Base-by-base conservation (phyloP, 2,329 filamentous ascomycete species). In the Apiospora marii region DNA sequence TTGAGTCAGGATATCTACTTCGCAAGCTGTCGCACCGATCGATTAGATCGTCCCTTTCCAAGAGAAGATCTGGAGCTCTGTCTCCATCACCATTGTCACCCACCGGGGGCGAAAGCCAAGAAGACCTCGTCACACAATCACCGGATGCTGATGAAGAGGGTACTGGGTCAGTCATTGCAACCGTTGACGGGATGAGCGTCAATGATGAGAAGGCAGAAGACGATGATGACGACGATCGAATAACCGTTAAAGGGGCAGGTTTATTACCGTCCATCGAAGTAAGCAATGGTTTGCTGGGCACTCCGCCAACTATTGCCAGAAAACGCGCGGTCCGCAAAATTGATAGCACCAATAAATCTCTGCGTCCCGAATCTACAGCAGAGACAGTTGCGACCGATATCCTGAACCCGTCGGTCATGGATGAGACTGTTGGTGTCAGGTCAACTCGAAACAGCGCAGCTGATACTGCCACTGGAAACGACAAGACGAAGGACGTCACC, bases 91-190 rank as follows among this genome's bases (percentile, higher is more conserved):
- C 75, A 34, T 67, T 73, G 73, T 74, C 75, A 19, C 68, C 71
- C 58, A 72, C 73, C 37, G 79, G 75, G 12, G 75, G 76, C 24
- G 81, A 82, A 67, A 88, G 85, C 76, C 80, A 79, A 0, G 89
- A 91, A 70, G 84, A 86, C 37, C 77, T 89, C 41, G 80, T 88
- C 1, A 76, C 82, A 30, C 78, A 82, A 68, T 76, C 77, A 22
- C 73, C 75, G 58, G 80, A 74, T 48, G 77, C 80, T 51, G n/a
- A n/a, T 1, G 82, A 85, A 68, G 82, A 85, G 43, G 86, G 88
- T 68, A 80, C 80, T 58, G 86, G 85, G 51, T 92, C 90, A 0
- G 76, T 92, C 43, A 87, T 85, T 41, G 90, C 89, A 8, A 91
- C 89, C 0, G 77, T 91, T 72, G 90, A 92, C 73, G 84, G 85